phyloP scores from a whole-genome alignment of 306 rosid genomes.

The Boehmeria nivea region DNA sequence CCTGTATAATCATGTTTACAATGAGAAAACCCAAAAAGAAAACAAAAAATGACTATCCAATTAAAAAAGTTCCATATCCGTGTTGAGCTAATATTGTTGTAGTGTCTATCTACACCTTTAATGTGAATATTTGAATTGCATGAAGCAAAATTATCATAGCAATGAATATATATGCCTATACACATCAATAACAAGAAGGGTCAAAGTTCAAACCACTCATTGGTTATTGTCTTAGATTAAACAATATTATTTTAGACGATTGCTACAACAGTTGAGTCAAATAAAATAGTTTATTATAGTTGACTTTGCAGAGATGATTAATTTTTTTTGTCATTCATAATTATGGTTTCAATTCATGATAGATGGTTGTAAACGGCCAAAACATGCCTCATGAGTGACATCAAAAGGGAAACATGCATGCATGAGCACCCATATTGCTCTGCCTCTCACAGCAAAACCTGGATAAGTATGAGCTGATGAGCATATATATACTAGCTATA shows the following conservation, averaged over 20 bases:
- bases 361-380: constrained; percentile 8
- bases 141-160: no score
- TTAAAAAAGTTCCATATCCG: no score
- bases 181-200: not conserved
- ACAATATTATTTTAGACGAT: not conserved
- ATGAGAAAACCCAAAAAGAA: no score
- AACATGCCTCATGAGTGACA: constrained; percentile 12
- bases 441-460: constrained; percentile 7
- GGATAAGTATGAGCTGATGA: constrained; percentile 8
- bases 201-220: not conserved
- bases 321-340: not conserved
- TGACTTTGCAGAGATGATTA: not conserved
- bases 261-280: not conserved
- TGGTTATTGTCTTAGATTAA: not conserved
- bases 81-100: no score
- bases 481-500: constrained; percentile 1
- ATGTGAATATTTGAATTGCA: no score
- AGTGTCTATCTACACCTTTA: no score
- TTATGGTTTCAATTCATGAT: not conserved
- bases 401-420: constrained; percentile 10
- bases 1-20: no score
- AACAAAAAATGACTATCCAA: no score
- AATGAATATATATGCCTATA: no score
- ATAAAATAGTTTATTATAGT: not conserved
- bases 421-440: constrained; percentile 5